A percentile compares a stretch with the other conserved stretches of the same genome.
Evolutionary conservation across 352 stramenopile species (phyloP).

Genomic region (Hyaloperonospora arabidopsidis): DNA sequence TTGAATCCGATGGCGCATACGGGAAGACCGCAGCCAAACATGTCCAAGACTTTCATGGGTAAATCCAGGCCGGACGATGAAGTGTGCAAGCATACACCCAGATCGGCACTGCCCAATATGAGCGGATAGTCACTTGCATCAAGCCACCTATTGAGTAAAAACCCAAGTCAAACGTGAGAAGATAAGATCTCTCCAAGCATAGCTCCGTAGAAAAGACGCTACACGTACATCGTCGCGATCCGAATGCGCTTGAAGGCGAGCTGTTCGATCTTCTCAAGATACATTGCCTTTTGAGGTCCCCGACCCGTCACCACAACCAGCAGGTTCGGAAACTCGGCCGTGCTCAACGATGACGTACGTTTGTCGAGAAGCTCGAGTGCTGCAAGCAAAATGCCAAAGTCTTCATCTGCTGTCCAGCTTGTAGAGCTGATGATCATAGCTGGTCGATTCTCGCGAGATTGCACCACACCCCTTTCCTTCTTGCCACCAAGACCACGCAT

Average conservation of each 20-base stretch:
- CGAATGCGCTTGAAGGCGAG: constrained; percentile 71
- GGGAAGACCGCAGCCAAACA: constrained; percentile 96
- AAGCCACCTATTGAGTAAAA: constrained; percentile 78
- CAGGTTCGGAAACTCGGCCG: constrained; percentile 64
- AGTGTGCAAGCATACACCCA: constrained; percentile 98
- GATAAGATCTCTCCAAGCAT: not conserved
- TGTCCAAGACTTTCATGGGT: constrained; percentile 99
- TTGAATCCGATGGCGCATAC: constrained; percentile 94
- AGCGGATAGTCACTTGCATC: constrained; percentile 94
- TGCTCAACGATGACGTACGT: constrained; percentile 32
- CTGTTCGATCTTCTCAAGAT: constrained; percentile 70
- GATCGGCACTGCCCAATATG: constrained; percentile 89
- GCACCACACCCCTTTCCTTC: constrained; percentile 20
- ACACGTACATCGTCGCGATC: constrained; percentile 78
- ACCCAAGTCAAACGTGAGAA: constrained; percentile 2
- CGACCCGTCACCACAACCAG: constrained; percentile 97
- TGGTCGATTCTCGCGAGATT: constrained; percentile 44
- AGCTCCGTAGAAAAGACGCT: not conserved
- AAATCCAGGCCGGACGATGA: constrained; percentile 97
- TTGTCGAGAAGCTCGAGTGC: constrained; percentile 82
- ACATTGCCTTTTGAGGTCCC: constrained; percentile 90
- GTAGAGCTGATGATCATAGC: constrained; percentile 91
- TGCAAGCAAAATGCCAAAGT: constrained; percentile 95
- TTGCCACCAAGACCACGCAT: constrained; percentile 20
- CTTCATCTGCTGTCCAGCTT: constrained; percentile 98